A percentile compares a stretch with the other conserved stretches of the same genome.
Evolutionary conservation across 495 filamentous ascomycete species (phyloP).

Genomic region (Cercophora newfieldiana): DNA sequence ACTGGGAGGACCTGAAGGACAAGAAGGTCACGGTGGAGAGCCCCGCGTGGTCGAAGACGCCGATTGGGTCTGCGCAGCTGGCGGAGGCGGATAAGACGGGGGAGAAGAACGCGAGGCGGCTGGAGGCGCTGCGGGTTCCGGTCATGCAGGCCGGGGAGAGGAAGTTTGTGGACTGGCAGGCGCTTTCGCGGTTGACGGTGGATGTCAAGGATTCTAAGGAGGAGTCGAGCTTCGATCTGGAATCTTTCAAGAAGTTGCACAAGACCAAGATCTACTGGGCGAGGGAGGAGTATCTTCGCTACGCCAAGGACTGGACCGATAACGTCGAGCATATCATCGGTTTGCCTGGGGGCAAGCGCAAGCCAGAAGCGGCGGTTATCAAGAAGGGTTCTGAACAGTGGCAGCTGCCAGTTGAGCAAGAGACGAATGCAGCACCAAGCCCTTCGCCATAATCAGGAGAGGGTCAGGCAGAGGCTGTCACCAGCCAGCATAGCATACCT

Average conservation of each 20-base stretch:
- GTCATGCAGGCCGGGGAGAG: conserved; percentile 28
- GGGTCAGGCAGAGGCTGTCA: no score
- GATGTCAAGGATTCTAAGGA: conserved; percentile 27
- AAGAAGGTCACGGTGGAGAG: background rate
- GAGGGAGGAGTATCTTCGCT: conserved; percentile 63
- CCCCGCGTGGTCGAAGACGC: background rate
- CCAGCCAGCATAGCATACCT: no score
- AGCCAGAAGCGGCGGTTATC: conserved; percentile 33
- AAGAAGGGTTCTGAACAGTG: background rate
- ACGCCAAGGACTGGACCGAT: conserved; percentile 66
- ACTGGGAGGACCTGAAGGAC: conserved; percentile 29
- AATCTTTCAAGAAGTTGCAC: conserved; percentile 32
- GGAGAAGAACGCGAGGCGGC: background rate
- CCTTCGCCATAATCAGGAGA: no score
- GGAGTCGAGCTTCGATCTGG: conserved; percentile 10
- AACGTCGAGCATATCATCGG: conserved; percentile 60
- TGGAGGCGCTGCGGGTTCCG: conserved; percentile 1
- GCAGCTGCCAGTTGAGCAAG: background rate
- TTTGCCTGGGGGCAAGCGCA: conserved; percentile 30
- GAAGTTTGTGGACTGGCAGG: conserved; percentile 13
- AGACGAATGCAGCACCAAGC: background rate
- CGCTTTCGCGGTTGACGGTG: background rate
- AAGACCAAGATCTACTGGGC: conserved; percentile 64
- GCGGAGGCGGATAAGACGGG: background rate
- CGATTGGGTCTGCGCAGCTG: background rate